Evolutionary conservation across 2,329 filamentous ascomycete species (phyloP).

Genomic region (Aspergillus ustus): DNA sequence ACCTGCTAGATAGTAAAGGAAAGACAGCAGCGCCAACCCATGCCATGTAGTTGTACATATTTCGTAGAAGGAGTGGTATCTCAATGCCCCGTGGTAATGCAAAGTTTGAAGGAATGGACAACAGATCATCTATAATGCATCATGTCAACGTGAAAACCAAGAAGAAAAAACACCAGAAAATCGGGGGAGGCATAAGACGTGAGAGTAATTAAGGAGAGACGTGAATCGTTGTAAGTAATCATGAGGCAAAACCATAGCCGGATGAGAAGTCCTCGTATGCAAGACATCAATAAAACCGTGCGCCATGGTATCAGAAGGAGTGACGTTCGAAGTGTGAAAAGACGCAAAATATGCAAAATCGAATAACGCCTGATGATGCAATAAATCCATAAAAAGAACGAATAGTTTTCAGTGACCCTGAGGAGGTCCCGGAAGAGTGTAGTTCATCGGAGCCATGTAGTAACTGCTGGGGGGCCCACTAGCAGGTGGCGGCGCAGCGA

Average conservation of each 20-base stretch:
- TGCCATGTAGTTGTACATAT: slow-evolving; percentile 42
- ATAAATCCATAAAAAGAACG: slow-evolving; percentile 11
- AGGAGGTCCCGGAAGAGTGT: slow-evolving; percentile 36
- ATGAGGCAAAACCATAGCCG: slow-evolving; percentile 25
- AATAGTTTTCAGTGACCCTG: slow-evolving; percentile 26
- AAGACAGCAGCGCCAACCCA: slow-evolving; percentile 44
- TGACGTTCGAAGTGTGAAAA: slow-evolving; percentile 28
- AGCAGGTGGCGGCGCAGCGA: slow-evolving; percentile 33
- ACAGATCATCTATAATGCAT: slow-evolving; percentile 40
- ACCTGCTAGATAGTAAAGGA: slow-evolving; percentile 43
- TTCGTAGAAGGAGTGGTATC: slow-evolving; percentile 38
- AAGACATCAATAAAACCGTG: slow-evolving; percentile 30
- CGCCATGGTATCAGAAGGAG: slow-evolving; percentile 34
- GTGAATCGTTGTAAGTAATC: slow-evolving; percentile 36
- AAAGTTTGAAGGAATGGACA: slow-evolving; percentile 38
- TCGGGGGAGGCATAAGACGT: slow-evolving; percentile 35
- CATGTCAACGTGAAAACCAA: slow-evolving; percentile 24
- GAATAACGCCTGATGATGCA: slow-evolving; percentile 25
- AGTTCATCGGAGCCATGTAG: slow-evolving; percentile 40
- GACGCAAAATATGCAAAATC: slow-evolving; percentile 16
- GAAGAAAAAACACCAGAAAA: slow-evolving; percentile 12
- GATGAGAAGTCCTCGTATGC: slow-evolving; percentile 28
- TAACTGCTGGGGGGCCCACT: slow-evolving; percentile 36
- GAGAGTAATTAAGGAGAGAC: slow-evolving; percentile 39
- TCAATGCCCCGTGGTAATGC: slow-evolving; percentile 38